Conservation (phyloP, 805 yeast species). For the Hemisphaericaspora nanyangensis region DNA sequence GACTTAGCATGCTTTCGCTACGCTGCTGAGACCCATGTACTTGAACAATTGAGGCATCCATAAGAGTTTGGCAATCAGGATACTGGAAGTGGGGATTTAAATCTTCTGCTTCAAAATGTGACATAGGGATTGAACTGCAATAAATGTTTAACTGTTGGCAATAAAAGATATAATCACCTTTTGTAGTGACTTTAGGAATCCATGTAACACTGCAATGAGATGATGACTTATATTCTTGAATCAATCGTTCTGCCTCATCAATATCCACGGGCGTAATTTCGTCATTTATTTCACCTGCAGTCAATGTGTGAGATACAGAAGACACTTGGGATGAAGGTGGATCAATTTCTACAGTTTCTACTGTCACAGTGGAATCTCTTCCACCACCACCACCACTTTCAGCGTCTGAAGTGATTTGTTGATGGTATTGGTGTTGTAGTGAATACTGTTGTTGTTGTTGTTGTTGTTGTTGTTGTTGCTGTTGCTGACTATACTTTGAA, state of each 20-base stretch:
- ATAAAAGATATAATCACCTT: conserved; percentile 55
- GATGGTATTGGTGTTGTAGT: conserved; percentile 1
- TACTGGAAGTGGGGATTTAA: conserved; percentile 19
- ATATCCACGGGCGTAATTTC: conserved; percentile 9
- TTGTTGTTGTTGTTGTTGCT: conserved; percentile 2
- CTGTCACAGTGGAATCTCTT: neutral
- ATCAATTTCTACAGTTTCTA: no score
- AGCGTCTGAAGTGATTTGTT: neutral
- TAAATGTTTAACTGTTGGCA: conserved; percentile 58
- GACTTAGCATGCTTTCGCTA: conserved; percentile 6
- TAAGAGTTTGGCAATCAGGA: conserved; percentile 22
- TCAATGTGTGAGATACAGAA: conserved; percentile 13
- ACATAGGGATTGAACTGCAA: conserved; percentile 55
- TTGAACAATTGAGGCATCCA: conserved; percentile 15
- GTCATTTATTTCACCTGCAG: conserved; percentile 7
- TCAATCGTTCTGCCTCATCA: conserved; percentile 27
- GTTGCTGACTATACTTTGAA: conserved; percentile 8
- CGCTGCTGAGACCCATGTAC: conserved; percentile 4
- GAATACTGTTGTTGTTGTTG: neutral
- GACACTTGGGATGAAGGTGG: neutral
- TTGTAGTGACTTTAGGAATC: conserved; percentile 57
- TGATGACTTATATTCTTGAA: conserved; percentile 17
- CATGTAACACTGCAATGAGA: conserved; percentile 36
- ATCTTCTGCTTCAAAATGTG: conserved; percentile 20
- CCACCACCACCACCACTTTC: neutral